Evolutionary conservation across 225 moss, liverwort and hornwort species (phyloP), one percentile per base, ranked within the genome.

Genomic region (Sphagnum tenellum): DNA sequence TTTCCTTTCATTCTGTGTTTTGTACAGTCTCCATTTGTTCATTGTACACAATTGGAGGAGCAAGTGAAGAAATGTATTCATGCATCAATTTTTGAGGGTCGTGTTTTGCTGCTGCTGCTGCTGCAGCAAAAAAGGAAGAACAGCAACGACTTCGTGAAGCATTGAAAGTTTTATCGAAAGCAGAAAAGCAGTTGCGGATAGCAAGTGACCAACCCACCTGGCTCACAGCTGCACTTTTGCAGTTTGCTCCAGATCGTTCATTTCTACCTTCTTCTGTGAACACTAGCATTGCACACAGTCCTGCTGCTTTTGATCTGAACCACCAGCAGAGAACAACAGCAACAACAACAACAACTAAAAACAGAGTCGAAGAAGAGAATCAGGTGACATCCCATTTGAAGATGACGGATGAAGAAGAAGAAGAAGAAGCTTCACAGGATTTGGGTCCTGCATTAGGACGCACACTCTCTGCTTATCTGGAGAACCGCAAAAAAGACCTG

Each of bases 171-270:
- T 78, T 94, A 3, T 83, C 90, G 2, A 90, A 94, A 69, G 79
- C 86, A 5, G 94, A 94, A 79, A 94, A 94, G 74, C 94, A 94
- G 78, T 61, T 94, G 62, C 79, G 94, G 62, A 77, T 76, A 9
- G 78, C 94, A 8, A 85, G 74, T 62, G 90, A 90, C 65, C 79
- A 84, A 55, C 75, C 90, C 2, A 90, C 90, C 4, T 94, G 94
- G 94, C 69, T 94, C 57, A 90, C 94, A 46, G 90, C 88, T 29
- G 94, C 90, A 47, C 86, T 94, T 55, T 74, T 94, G 63, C 94
- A 94, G 65, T 88, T 94, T 66, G 94, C 94, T 59, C 94, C 94
- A 3, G 94, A 94, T 69, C 82, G 82, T 58, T 94, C 94, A 12
- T 94, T 90, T 69, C 82, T 84, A 46, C 88, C 94, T 12, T 88